A percentile compares a stretch with the other conserved stretches of the same genome.
Conservation (phyloP, 352 stramenopile species). For the Thalassiosira hispida region DNA sequence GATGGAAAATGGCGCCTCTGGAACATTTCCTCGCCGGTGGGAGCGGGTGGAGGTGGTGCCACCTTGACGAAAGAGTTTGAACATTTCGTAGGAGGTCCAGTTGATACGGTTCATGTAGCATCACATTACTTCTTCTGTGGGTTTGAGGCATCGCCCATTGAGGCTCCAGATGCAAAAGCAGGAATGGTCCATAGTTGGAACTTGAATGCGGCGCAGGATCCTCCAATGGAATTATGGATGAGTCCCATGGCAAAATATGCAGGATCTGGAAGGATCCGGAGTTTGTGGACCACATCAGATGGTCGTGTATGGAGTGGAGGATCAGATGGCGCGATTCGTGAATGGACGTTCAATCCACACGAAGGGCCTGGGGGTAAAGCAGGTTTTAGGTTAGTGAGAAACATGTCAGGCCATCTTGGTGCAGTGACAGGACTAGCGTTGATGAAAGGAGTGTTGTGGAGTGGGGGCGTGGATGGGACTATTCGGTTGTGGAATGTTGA, state of each 20-base stretch:
- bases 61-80: conserved; percentile 78
- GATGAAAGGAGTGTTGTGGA: conserved; percentile 66
- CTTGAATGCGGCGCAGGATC: conserved; percentile 61
- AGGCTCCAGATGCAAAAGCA: conserved; percentile 62
- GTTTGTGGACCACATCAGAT: conserved; percentile 51
- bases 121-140: conserved; percentile 80
- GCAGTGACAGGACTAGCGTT: conserved; percentile 73
- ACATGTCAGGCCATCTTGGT: conserved; percentile 68
- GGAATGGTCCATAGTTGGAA: conserved; percentile 85
- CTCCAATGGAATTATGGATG: conserved; percentile 80
- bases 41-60: conserved; percentile 5
- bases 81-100: conserved; percentile 70
- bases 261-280: conserved; percentile 59
- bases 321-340: conserved; percentile 69
- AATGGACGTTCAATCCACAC: conserved; percentile 68
- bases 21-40: conserved; percentile 40
- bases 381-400: conserved; percentile 61
- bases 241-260: conserved; percentile 67
- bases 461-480: conserved; percentile 67
- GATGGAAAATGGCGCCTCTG: conserved; percentile 84
- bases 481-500: conserved; percentile 81
- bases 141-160: conserved; percentile 66
- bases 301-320: conserved; percentile 61
- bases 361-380: conserved; percentile 38
- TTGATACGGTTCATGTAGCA: conserved; percentile 62